Base-by-base conservation (phyloP, 139 green algal species). In the Picochlorum sp. region DNA sequence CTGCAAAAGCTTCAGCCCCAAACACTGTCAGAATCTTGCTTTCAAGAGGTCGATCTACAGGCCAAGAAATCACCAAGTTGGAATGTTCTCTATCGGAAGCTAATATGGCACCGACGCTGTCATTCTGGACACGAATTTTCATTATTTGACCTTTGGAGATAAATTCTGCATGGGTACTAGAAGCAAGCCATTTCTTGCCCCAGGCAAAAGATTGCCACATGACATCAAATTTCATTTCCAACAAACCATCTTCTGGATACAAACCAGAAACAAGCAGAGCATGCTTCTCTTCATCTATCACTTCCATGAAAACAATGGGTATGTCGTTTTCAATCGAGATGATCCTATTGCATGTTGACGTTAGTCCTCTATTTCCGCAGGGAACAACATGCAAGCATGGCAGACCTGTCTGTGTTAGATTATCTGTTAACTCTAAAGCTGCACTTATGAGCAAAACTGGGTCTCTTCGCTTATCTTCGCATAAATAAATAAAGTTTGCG, bases 151-250 rank as follows among this genome's bases (percentile, higher is more conserved):
- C n/a, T n/a, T n/a, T n/a, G n/a, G n/a, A n/a, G n/a, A n/a, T n/a
- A n/a, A n/a, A n/a, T n/a, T n/a, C n/a, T n/a, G n/a, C n/a, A n/a
- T n/a, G n/a, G n/a, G n/a, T n/a, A n/a, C n/a, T n/a, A n/a, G 39
- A 47, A 20, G 7, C 20, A 30, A 31, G 24, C 5, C 25, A 51
- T 13, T n/a, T 51, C 24, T 14, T 61, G 1, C 55, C 55, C 55
- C 55, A 61, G 18, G 24, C 25, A 51, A 41, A 61, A 24, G 55
- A 61, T 18, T 35, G n/a, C 55, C 55, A 61, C 28, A 43, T 26
- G 14, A 31, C 14, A n/a, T 61, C 55, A 51, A 61, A 61, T 13
- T 61, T 20, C 22, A 61, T 35, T 24, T 31, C 36, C 52, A 18
- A 22, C 8, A 30, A 18, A 28, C 52, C 52, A 28, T 47, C 39